Evolutionary conservation across 441 rosid genomes (phyloP).

Genomic region (Mallotus repandus): DNA sequence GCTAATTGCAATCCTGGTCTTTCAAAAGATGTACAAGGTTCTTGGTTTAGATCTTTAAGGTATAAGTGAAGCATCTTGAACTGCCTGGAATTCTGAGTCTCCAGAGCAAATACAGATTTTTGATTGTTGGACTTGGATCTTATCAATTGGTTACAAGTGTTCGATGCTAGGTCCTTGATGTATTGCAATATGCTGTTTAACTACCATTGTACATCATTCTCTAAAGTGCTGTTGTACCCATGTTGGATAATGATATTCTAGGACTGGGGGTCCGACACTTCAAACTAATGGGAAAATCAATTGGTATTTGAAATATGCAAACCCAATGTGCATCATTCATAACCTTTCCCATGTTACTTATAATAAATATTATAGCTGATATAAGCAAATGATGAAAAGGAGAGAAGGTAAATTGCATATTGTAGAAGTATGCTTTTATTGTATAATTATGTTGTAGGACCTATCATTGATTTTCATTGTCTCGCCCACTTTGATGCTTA

Average conservation of each 20-base stretch:
- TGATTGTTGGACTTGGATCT: neutral
- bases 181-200: neutral
- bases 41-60: neutral
- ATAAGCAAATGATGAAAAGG: neutral
- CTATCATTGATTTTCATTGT: conserved; percentile 1
- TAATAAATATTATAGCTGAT: neutral
- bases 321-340: neutral
- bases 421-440: neutral
- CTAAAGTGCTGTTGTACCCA: neutral
- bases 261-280: neutral
- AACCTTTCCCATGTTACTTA: neutral
- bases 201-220: neutral
- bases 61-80: neutral
- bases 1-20: neutral
- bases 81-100: neutral
- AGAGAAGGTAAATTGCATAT: neutral
- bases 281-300: neutral
- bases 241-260: neutral
- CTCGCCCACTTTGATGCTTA: conserved; percentile 5
- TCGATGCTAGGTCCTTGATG: neutral
- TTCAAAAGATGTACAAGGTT: neutral
- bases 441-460: conserved; percentile 4
- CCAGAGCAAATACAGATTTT: neutral
- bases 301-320: too few relatives aligned
- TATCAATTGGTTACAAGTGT: neutral